Percentiles rank a stretch among this genome's conserved stretches.
These are phyloP conservation scores for Leersia perrieri DNA, from an alignment of 176 grass and related monocot species.

Conservation along the genomic window DNA sequence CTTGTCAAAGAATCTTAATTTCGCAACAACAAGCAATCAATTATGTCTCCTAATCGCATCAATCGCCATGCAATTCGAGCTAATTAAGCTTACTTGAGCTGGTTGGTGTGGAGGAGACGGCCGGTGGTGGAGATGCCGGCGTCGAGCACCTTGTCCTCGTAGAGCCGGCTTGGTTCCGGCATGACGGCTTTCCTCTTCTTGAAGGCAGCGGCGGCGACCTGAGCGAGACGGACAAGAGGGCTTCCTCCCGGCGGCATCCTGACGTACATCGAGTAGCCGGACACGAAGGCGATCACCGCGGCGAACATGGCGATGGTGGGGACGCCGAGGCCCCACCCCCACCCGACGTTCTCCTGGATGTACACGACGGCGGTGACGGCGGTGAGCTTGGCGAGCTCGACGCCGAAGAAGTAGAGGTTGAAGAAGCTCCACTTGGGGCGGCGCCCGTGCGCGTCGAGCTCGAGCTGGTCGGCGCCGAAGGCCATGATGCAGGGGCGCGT, in stretches of 20 bases:
- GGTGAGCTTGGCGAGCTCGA: constrained; percentile 48
- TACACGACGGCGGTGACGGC: constrained; percentile 60
- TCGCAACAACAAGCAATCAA: neutral
- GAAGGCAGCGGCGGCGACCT: constrained; percentile 50
- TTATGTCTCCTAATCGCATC: neutral
- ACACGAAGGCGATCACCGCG: constrained; percentile 52
- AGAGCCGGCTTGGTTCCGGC: constrained; percentile 40
- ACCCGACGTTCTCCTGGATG: constrained; percentile 64
- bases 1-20: constrained; percentile 81
- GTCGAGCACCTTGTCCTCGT: constrained; percentile 65
- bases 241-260: constrained; percentile 59
- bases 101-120: constrained; percentile 66
- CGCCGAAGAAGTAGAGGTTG: constrained; percentile 66
- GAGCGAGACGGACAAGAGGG: constrained; percentile 52
- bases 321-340: constrained; percentile 66
- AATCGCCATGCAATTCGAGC: too few species aligned
- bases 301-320: constrained; percentile 59
- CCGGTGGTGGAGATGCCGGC: constrained; percentile 55
- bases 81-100: constrained; percentile 59
- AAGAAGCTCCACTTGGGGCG: constrained; percentile 54
- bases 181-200: constrained; percentile 45
- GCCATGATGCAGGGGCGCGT: constrained; percentile 72
- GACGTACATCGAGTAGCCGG: constrained; percentile 60
- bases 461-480: constrained; percentile 81
- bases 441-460: constrained; percentile 26